Percentiles rank a stretch among this genome's conserved stretches.
Evolutionary conservation across 768 basidiomycete species (phyloP).

Genomic region (Phallus indusiatus): DNA sequence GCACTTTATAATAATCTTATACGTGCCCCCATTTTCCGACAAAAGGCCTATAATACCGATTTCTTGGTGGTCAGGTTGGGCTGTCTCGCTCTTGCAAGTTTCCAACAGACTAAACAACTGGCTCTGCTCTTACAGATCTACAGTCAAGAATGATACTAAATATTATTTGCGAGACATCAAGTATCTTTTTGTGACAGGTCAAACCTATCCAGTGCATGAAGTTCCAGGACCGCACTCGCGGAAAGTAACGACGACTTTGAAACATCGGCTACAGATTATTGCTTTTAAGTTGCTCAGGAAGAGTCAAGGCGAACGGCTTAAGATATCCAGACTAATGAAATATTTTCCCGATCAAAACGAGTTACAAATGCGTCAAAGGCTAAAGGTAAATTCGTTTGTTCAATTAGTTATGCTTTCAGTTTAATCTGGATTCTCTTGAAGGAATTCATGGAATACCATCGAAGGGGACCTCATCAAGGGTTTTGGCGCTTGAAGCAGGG

Average conservation of each 20-base stretch:
- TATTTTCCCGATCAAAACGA: constrained; percentile 99
- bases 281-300: constrained; percentile 88
- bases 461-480: constrained; percentile 89
- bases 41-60: constrained; percentile 80
- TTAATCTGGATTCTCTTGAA: constrained; percentile 20
- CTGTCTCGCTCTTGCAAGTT: neutral
- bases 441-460: constrained; percentile 98
- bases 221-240: constrained; percentile 97
- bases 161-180: constrained; percentile 92
- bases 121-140: constrained; percentile 44
- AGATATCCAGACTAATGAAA: constrained; percentile 89
- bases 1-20: constrained; percentile 93
- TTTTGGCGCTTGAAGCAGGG: constrained; percentile 85
- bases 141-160: constrained; percentile 79
- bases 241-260: constrained; percentile 94
- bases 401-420: constrained; percentile 1
- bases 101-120: constrained; percentile 6
- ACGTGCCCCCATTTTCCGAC: constrained; percentile 89
- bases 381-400: constrained; percentile 51
- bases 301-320: constrained; percentile 77
- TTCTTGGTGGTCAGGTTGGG: constrained; percentile 81
- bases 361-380: constrained; percentile 89
- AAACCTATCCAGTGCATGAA: constrained; percentile 93
- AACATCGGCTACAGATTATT: constrained; percentile 85
- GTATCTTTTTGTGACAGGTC: constrained; percentile 88